phyloP scores from a whole-genome alignment of 495 filamentous ascomycete species.

The Margaritispora aquatica region DNA sequence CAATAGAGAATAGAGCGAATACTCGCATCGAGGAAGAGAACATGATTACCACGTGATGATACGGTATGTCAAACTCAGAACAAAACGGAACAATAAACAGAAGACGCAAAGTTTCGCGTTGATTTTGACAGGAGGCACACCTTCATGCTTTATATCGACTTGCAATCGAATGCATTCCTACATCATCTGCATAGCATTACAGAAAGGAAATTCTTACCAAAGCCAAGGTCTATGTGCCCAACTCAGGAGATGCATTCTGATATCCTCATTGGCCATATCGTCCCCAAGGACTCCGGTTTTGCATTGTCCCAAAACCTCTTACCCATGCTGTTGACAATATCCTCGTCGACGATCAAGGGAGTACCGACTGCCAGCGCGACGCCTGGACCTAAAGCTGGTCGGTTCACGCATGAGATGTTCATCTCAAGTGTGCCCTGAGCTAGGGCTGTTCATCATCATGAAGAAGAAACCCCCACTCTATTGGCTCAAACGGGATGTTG shows the following conservation, averaged over 20 bases:
- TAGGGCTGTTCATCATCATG: neutral
- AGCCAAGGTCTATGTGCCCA: neutral
- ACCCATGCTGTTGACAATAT: neutral
- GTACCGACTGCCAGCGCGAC: neutral
- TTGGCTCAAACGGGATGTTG: neutral
- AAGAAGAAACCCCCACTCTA: neutral
- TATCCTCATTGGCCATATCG: neutral
- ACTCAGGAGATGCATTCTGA: neutral
- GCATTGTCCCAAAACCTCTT: neutral
- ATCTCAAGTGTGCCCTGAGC: conserved; percentile 3
- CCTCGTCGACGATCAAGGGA: neutral
- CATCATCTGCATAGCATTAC: neutral
- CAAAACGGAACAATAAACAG: neutral
- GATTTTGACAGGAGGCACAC: neutral
- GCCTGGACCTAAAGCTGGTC: neutral
- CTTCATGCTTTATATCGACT: neutral
- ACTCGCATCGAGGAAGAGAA: neutral
- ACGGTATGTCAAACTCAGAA: neutral
- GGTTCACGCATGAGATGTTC: conserved; percentile 2
- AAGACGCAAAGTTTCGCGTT: neutral
- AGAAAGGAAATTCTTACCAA: neutral
- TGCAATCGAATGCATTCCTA: neutral
- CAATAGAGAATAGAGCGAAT: conserved; percentile 3
- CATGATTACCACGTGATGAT: conserved; percentile 16
- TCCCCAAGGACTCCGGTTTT: neutral